These are phyloP conservation scores for Lecanosticta acicola DNA, from an alignment of 2,329 filamentous ascomycete genomes.

Conservation along the genomic window DNA sequence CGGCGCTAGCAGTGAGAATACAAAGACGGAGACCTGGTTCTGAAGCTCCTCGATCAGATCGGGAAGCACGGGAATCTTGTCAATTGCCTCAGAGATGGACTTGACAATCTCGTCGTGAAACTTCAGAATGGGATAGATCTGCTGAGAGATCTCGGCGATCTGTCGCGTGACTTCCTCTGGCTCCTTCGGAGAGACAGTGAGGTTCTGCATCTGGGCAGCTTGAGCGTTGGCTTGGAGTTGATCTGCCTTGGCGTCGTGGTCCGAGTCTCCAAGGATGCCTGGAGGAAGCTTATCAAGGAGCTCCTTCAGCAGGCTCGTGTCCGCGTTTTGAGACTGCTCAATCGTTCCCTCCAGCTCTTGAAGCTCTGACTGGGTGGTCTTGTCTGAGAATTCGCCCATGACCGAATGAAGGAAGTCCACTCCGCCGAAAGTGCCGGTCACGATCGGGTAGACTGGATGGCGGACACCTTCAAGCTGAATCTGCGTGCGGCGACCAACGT, in stretches of 20 bases:
- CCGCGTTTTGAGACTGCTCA: slow-evolving; percentile 53
- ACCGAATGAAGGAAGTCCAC: slow-evolving; percentile 83
- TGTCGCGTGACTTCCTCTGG: slow-evolving; percentile 81
- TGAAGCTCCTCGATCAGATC: slow-evolving; percentile 81
- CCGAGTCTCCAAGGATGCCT: slow-evolving; percentile 69
- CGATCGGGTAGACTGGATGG: slow-evolving; percentile 66
- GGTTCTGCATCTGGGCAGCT: slow-evolving; percentile 68
- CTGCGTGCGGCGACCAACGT: slow-evolving; percentile 70
- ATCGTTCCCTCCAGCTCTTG: slow-evolving; percentile 83
- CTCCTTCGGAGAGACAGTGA: slow-evolving; percentile 67
- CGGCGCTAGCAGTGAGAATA: slow-evolving; percentile 85
- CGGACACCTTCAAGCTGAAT: slow-evolving; percentile 64
- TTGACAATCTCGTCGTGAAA: slow-evolving; percentile 89
- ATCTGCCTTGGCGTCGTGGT: slow-evolving; percentile 69
- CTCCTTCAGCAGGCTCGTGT: slow-evolving; percentile 70
- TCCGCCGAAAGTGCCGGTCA: slow-evolving; percentile 90
- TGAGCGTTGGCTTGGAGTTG: slow-evolving; percentile 73
- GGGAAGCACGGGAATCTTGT: slow-evolving; percentile 78
- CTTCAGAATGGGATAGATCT: slow-evolving; percentile 84
- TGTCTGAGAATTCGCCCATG: slow-evolving; percentile 73
- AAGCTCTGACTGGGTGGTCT: slow-evolving; percentile 84
- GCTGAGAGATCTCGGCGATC: slow-evolving; percentile 63
- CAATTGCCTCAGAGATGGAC: slow-evolving; percentile 68
- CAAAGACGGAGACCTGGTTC: slow-evolving; percentile 81
- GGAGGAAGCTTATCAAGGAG: slow-evolving; percentile 76